Percentiles rank a stretch among this genome's conserved stretches.
Conservation (phyloP, 1,284 basidiomycete species). For the Cutaneotrichosporon spelunceum region DNA sequence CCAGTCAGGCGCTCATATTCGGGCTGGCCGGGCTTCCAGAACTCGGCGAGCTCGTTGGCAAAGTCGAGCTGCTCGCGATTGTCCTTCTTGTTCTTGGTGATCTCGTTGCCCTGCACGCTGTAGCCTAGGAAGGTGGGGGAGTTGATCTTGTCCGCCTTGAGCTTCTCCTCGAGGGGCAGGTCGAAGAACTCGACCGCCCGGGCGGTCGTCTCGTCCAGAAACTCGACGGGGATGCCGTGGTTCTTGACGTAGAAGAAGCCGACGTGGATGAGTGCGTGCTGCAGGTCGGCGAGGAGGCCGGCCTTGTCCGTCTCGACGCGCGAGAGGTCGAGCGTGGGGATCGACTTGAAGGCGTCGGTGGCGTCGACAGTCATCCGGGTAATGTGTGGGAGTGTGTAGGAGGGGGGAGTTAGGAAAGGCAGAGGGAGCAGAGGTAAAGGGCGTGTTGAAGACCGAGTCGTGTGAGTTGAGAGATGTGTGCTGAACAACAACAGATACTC, state of each 20-base stretch:
- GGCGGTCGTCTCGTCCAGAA: slow-evolving; percentile 15
- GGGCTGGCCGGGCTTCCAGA: slow-evolving; percentile 19
- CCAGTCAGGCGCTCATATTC: slow-evolving; percentile 22
- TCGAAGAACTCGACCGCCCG: slow-evolving; percentile 26
- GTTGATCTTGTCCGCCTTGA: slow-evolving; percentile 30
- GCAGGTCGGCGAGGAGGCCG: slow-evolving; percentile 18
- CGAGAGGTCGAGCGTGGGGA: slow-evolving; percentile 23
- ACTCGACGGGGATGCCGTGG: slow-evolving; percentile 16
- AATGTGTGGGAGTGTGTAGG: not conserved
- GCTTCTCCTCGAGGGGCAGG: slow-evolving; percentile 41
- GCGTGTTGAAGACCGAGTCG: not conserved
- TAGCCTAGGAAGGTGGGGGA: slow-evolving; percentile 26
- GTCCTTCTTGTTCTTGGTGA: slow-evolving; percentile 27
- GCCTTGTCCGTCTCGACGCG: slow-evolving; percentile 14
- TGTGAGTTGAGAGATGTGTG: not conserved
- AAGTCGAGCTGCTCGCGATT: slow-evolving; percentile 27
- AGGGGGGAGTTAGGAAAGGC: not conserved
- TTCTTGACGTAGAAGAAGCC: slow-evolving; percentile 26
- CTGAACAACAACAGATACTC: not conserved
- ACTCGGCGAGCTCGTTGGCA: slow-evolving; percentile 22
- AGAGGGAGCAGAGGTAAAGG: not conserved
- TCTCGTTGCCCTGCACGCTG: slow-evolving; percentile 25
- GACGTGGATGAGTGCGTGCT: slow-evolving; percentile 20
- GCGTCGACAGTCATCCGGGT: not conserved
- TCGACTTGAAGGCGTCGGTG: slow-evolving; percentile 18